phyloP scores from a whole-genome alignment of 2,329 filamentous ascomycete genomes.

The Fusarium sp. region DNA sequence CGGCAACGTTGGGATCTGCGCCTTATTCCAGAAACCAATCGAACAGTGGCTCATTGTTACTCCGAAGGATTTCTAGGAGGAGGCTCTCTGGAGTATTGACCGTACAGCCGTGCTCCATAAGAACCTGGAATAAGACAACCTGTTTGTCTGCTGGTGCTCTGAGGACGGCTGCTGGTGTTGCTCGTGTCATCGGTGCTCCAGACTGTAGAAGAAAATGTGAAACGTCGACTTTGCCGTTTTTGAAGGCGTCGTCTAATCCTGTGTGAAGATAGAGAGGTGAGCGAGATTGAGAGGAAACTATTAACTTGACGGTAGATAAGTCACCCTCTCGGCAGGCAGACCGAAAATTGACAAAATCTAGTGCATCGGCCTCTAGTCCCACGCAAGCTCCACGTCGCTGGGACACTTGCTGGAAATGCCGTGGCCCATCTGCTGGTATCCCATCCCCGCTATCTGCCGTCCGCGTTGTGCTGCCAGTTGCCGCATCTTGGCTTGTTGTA shows the following conservation, averaged over 20 bases:
- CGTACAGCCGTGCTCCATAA: background rate
- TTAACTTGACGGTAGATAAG: constrained; percentile 5
- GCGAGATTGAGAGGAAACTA: background rate
- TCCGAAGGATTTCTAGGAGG: background rate
- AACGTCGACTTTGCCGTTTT: constrained; percentile 20
- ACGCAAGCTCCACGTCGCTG: background rate
- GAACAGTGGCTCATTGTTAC: background rate
- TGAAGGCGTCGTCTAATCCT: constrained; percentile 1
- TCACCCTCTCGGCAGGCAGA: constrained; percentile 28
- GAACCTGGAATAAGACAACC: background rate
- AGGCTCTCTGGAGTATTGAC: background rate
- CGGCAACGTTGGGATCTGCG: background rate
- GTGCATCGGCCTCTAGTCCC: constrained; percentile 1
- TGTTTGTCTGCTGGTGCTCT: background rate
- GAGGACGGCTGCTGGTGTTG: constrained; percentile 22
- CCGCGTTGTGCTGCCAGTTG: background rate
- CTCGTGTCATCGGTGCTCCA: constrained; percentile 21
- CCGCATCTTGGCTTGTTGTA: background rate
- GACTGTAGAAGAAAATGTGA: constrained; percentile 16
- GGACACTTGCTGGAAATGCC: background rate
- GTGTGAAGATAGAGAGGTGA: background rate
- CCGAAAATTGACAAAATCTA: constrained; percentile 9
- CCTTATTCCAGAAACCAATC: constrained; percentile 3
- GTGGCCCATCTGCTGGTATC: background rate
- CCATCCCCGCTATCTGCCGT: background rate